A percentile compares a stretch with the other conserved stretches of the same genome.
phyloP scores from a whole-genome alignment of 768 basidiomycete species.

The Myochromella boudieri region DNA sequence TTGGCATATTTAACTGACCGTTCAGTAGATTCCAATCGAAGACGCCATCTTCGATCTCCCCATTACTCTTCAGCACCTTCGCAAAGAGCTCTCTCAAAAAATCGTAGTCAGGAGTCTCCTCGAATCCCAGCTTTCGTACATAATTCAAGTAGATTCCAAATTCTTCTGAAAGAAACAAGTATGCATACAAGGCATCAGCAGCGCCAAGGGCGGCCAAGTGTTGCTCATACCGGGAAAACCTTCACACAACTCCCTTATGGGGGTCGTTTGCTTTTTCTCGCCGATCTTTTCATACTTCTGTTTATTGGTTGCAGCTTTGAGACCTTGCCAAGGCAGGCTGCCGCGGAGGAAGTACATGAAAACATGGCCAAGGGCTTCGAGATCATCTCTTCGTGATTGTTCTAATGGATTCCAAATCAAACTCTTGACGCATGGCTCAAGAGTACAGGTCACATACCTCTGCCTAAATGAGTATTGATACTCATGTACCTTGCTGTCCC shows the following conservation, averaged over 20 bases:
- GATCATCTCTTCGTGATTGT: conserved; percentile 92
- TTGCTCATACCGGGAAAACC: conserved; percentile 79
- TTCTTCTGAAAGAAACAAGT: conserved; percentile 64
- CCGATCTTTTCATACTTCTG: conserved; percentile 99
- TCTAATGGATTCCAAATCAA: conserved; percentile 40
- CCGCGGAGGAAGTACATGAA: conserved; percentile 99
- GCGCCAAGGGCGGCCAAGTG: conserved; percentile 3
- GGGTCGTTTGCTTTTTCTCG: conserved; percentile 99
- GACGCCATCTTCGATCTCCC: conserved; percentile 88
- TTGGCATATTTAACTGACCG: conserved; percentile 38
- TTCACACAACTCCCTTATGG: conserved; percentile 95
- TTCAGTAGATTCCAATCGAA: conserved; percentile 98
- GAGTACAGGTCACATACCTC: conserved; percentile 59
- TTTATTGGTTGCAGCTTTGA: conserved; percentile 99
- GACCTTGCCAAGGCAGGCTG: conserved; percentile 97
- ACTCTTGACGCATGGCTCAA: background rate
- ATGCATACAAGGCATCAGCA: too few relatives aligned
- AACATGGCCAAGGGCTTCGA: conserved; percentile 98
- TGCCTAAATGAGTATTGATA: conserved; percentile 97
- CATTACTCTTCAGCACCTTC: conserved; percentile 90
- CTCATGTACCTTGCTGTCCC: conserved; percentile 99
- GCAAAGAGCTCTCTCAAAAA: conserved; percentile 94
- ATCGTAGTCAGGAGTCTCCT: conserved; percentile 98
- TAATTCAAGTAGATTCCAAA: conserved; percentile 99
- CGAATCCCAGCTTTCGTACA: conserved; percentile 97